A percentile compares a stretch with the other conserved stretches of the same genome.
Conservation (phyloP, 495 filamentous ascomycete species). For the Penicillium coffeae region DNA sequence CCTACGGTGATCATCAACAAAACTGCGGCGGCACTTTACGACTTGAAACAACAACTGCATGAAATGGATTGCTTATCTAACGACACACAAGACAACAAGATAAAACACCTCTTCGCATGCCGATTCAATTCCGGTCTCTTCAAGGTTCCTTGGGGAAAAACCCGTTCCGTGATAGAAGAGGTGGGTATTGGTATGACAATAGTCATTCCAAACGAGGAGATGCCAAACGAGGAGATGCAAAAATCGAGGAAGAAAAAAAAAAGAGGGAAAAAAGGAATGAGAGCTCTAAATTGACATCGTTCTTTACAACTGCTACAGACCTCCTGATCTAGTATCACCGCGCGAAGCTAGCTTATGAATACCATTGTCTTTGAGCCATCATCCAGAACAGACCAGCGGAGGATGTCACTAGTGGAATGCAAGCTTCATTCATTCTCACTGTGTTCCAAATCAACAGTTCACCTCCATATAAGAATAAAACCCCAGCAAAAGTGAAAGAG, state of each 20-base stretch:
- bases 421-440: not conserved
- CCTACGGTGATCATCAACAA: constrained; percentile 32
- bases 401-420: not conserved
- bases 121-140: constrained; percentile 13
- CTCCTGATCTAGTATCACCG: not conserved
- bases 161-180: not conserved
- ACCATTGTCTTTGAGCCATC: not conserved
- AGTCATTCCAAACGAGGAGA: not conserved
- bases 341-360: too few relatives aligned
- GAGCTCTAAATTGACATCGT: too few relatives aligned
- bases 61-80: constrained; percentile 3
- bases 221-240: constrained; percentile 15
- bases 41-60: constrained; percentile 33
- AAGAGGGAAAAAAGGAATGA: too few relatives aligned
- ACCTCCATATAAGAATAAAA: not conserved
- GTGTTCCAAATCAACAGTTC: not conserved
- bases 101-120: too few relatives aligned
- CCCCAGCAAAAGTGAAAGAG: not conserved
- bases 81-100: too few relatives aligned
- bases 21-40: constrained; percentile 34
- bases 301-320: too few relatives aligned
- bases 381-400: not conserved
- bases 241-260: not conserved
- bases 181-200: not conserved
- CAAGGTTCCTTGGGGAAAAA: not conserved